Evolutionary conservation across 1,284 basidiomycete species (phyloP), one percentile per base, ranked within the genome.

Genomic region (Leucoagaricus sp.): DNA sequence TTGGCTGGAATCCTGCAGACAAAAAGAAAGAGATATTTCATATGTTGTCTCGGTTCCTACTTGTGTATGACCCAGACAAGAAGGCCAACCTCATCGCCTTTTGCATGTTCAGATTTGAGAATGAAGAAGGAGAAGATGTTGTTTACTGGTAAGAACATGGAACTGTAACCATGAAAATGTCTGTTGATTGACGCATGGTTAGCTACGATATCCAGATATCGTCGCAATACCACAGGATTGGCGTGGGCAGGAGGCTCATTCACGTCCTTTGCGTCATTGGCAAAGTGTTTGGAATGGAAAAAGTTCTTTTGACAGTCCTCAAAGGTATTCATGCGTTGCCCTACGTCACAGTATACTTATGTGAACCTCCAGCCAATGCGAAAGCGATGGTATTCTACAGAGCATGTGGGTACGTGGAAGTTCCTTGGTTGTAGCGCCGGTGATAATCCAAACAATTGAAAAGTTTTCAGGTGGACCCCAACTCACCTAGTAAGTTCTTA

Each of bases 131-230:
- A 12, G 75, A 83, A 57, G 72, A 83, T 57, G 68, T 88, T 2
- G 44, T 89, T 3, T 92, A 92, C 64, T 90, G 89, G 89, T 89
- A 63, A 36, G 71, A 61, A 41, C 26, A 25, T 19, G 25, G 40
- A 29, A 31, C 23, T 23, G 13, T n/a, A n/a, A n/a, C n/a, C 23
- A 26, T 23, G 8, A 34, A 33, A 8, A 17, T 28, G 25, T 36
- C 19, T 25, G 41, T 23, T 28, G 36, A 46, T 49, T 53, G 49
- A 25, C 10, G 26, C 42, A 52, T 29, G 19, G 17, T 48, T 56
- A 92, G 89, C 64, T 92, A 92, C 64, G 90, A 92, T 55, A 67
- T 91, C 6, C 90, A 92, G 64, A 78, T 91, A 5, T 69, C 71
- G 0, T 57, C 67, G 25, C 42, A 61, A 1, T 69, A 65, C 29